A percentile compares a stretch with the other conserved stretches of the same genome.
These are phyloP conservation scores for Rachicladosporium sp. DNA, from an alignment of 2,329 filamentous ascomycete genomes.

Conservation along the genomic window DNA sequence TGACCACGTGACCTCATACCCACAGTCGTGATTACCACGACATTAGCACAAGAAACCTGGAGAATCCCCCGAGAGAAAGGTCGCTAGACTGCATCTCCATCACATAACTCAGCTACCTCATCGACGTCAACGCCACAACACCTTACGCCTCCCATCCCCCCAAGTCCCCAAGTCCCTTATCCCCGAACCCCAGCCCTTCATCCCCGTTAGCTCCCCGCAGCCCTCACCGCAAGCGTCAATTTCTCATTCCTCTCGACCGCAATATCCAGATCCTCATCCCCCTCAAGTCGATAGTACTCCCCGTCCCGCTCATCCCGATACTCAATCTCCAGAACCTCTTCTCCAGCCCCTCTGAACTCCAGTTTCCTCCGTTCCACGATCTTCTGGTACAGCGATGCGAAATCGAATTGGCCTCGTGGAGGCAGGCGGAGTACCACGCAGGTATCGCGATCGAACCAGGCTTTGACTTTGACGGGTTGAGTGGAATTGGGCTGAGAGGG, in stretches of 20 bases:
- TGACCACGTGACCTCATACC: no score
- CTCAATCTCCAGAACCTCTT: constrained; percentile 50
- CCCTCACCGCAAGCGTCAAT: constrained; percentile 50
- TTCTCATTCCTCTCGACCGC: constrained; percentile 80
- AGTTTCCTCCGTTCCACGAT: constrained; percentile 75
- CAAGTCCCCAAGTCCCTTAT: no score
- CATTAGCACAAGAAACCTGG: no score
- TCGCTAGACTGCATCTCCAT: no score
- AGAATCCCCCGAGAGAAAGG: no score
- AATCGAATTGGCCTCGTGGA: constrained; percentile 54
- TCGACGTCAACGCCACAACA: no score
- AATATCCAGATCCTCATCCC: constrained; percentile 66
- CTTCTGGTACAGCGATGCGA: constrained; percentile 67
- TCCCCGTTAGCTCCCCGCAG: constrained; percentile 8
- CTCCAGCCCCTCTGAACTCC: constrained; percentile 25
- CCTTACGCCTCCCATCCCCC: no score
- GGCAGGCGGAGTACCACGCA: constrained; percentile 85
- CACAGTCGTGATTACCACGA: no score
- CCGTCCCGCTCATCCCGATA: constrained; percentile 78
- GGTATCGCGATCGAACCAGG: constrained; percentile 76
- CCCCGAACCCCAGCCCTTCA: not conserved
- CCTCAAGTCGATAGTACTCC: constrained; percentile 61
- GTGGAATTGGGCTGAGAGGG: constrained; percentile 30
- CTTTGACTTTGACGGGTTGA: constrained; percentile 69
- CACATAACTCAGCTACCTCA: no score